These are phyloP conservation scores for Cercospora nicotianae DNA, from an alignment of 2,329 filamentous ascomycete species.

Conservation along the genomic window DNA sequence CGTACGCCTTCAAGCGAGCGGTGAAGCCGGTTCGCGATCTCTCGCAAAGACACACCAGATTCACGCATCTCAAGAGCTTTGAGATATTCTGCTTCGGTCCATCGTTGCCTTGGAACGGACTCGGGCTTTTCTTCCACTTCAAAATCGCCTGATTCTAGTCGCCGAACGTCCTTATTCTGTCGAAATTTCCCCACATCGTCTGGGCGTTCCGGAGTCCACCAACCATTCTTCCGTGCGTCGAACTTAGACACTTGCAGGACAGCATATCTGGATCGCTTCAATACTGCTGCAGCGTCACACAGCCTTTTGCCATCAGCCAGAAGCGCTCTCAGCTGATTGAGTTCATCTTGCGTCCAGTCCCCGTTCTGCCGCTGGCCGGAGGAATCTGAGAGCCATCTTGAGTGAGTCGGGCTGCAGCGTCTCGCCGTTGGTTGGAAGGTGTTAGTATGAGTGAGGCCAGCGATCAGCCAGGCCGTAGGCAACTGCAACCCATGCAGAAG, in stretches of 20 bases:
- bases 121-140: background rate
- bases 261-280: constrained; percentile 2
- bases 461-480: background rate
- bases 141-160: background rate
- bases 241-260: background rate
- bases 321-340: constrained; percentile 1
- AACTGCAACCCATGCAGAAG: background rate
- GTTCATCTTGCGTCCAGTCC: constrained; percentile 6
- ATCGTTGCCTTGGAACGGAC: background rate
- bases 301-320: background rate
- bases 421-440: background rate
- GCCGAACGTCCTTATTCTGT: background rate
- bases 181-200: constrained; percentile 4
- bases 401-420: background rate
- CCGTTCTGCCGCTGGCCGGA: background rate
- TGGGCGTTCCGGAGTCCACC: constrained; percentile 10
- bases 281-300: background rate
- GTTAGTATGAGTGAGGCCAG: background rate
- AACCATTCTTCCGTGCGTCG: background rate
- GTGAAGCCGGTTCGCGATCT: background rate
- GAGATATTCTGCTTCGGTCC: background rate
- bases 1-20: background rate
- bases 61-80: constrained; percentile 1
- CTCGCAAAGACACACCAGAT: background rate
- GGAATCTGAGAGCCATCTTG: background rate